Percentiles rank a stretch among this genome's conserved stretches.
Conservation (phyloP, 345 rosid species). For the Toxicodendron radicans region DNA sequence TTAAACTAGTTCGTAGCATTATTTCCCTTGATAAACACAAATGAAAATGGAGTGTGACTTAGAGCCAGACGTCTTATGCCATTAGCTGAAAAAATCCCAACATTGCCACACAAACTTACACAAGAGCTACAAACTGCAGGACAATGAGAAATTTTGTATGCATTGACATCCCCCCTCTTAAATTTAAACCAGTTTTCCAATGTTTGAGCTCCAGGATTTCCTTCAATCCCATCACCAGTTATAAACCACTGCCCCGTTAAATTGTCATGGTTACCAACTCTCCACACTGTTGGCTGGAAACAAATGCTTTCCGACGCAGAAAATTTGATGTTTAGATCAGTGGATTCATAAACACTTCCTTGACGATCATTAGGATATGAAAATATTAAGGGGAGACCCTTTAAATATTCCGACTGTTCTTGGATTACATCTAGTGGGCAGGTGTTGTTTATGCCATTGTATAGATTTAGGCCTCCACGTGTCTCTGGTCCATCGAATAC, state of each 20-base stretch:
- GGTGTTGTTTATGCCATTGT: background rate
- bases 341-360: background rate
- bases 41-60: too few relatives aligned
- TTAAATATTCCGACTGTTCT: background rate
- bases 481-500: background rate
- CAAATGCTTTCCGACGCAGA: background rate
- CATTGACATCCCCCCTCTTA: background rate
- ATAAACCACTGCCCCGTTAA: background rate
- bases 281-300: background rate
- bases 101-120: background rate
- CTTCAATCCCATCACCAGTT: background rate
- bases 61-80: background rate
- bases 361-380: background rate
- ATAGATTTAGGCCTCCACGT: background rate
- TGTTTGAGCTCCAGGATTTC: slow-evolving; percentile 9
- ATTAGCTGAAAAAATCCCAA: background rate
- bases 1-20: too few relatives aligned
- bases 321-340: background rate
- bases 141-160: background rate
- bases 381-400: background rate
- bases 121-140: background rate
- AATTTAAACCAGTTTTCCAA: background rate
- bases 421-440: slow-evolving; percentile 3
- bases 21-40: too few relatives aligned
- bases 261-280: background rate